Evolutionary conservation across 768 basidiomycete species (phyloP).

Genomic region (Naematelia encephala): DNA sequence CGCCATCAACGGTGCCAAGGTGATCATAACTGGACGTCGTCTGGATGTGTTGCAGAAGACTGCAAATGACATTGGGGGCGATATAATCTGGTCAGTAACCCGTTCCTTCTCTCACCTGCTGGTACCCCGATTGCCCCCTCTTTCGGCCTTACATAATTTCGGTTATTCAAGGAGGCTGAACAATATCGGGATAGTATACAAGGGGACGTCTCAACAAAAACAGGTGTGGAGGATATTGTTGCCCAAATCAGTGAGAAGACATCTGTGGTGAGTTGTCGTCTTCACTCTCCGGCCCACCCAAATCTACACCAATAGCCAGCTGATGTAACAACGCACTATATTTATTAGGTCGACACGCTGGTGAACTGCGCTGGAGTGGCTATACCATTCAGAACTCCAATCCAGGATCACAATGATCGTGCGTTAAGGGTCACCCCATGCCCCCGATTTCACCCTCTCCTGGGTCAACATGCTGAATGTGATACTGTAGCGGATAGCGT

Average conservation of each 20-base stretch:
- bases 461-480: not conserved
- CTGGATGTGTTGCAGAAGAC: conserved; percentile 25
- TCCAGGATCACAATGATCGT: conserved; percentile 25
- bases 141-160: too few species aligned
- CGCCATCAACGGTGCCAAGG: conserved; percentile 39
- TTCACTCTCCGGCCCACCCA: too few species aligned
- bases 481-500: not conserved
- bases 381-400: too few species aligned
- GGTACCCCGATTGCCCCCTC: too few species aligned
- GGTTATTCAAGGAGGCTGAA: too few species aligned
- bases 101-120: too few species aligned
- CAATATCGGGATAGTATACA: not conserved
- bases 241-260: not conserved
- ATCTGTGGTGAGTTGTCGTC: not conserved
- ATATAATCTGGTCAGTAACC: too few species aligned
- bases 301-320: too few species aligned
- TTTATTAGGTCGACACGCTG: conserved; percentile 15
- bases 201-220: not conserved
- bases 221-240: not conserved
- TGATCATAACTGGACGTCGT: conserved; percentile 37
- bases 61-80: conserved; percentile 13
- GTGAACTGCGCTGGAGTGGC: conserved; percentile 31
- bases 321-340: too few species aligned
- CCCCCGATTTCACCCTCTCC: not conserved
- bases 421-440: too few species aligned